phyloP scores from a whole-genome alignment of 148 eudicot species.

The Heliamphora exappendiculata region DNA sequence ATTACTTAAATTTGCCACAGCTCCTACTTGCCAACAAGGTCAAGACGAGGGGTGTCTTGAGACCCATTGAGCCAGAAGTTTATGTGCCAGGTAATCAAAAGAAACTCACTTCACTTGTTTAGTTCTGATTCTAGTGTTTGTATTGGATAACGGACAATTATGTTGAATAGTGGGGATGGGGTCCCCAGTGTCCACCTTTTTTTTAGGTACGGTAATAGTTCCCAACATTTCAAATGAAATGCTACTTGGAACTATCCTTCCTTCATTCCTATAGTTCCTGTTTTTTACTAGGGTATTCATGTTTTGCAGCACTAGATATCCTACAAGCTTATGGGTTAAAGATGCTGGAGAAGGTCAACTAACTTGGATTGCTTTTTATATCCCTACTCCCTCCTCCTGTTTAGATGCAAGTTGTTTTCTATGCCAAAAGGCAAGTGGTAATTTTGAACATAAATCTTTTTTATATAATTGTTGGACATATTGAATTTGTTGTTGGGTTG shows the following conservation, averaged over 20 bases:
- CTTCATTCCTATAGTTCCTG: neutral
- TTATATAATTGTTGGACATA: no score
- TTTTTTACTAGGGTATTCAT: neutral
- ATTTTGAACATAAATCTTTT: no score
- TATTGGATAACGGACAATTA: neutral
- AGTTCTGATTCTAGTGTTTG: neutral
- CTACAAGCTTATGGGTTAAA: conserved; percentile 67
- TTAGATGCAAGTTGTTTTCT: no score
- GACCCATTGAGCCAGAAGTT: conserved; percentile 82
- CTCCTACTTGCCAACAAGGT: conserved; percentile 74
- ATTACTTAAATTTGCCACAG: conserved; percentile 32
- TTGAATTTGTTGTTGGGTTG: no score
- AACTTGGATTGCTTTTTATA: conserved; percentile 2
- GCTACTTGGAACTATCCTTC: neutral
- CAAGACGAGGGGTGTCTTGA: conserved; percentile 63
- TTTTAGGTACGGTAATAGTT: neutral
- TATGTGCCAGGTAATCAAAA: conserved; percentile 70
- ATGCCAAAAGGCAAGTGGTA: no score
- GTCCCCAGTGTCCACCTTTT: neutral
- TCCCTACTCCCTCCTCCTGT: neutral
- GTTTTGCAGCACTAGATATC: conserved; percentile 57
- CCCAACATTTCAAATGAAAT: neutral
- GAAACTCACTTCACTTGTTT: neutral
- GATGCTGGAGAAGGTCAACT: conserved; percentile 56
- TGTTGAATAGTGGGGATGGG: neutral